Base-by-base conservation (phyloP, 148 eudicot genomes). In the Camellia granthamiana region DNA sequence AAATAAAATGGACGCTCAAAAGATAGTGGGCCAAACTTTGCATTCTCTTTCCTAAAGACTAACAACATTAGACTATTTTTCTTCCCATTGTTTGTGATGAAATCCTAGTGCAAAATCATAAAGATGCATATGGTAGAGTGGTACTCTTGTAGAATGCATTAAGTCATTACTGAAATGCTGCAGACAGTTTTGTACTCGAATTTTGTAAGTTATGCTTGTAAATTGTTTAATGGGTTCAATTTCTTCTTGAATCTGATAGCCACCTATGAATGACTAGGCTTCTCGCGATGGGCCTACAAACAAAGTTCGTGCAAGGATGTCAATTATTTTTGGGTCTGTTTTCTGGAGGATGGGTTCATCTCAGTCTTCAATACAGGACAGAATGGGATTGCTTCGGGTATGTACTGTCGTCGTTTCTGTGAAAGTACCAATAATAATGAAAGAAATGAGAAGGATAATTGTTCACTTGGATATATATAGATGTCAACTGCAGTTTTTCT, bases 341-440 rank as follows among this genome's bases (percentile, higher is more conserved):
- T 97, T 97, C 84, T 97, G 99, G 98, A 97, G 95, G 80, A 97
- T 97, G 95, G 98, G 98, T 75, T 86, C 82, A 85, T 94, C 98
- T 81, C 99, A 97, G 86, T 94, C 98, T 62, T 94, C 99, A 64
- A 97, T 97, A 78, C 98, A 91, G 81, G 99, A 97, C 82, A 89
- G 99, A 86, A 87, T 92, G 97, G 99, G 99, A 83, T 88, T 97
- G 85, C 93, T 97, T 81, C 99, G 94, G 99, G 99, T 92, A 84
- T 55, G 10, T 30, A 55, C 23, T 69, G 11, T 74, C 52, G 6
- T 65, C 64, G 21, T 41, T 51, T 38, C n/a, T 49, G 71, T 79
- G 71, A 7, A 60, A 13, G 23, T 80, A 11, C 51, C 4, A 80
- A 15, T 30, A 30, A 49, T 12, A 65, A 11, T 63, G 14, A 62